A percentile compares a stretch with the other conserved stretches of the same genome.
Evolutionary conservation across 805 yeast species (phyloP).

Genomic region (Geotrichum ghanense): DNA sequence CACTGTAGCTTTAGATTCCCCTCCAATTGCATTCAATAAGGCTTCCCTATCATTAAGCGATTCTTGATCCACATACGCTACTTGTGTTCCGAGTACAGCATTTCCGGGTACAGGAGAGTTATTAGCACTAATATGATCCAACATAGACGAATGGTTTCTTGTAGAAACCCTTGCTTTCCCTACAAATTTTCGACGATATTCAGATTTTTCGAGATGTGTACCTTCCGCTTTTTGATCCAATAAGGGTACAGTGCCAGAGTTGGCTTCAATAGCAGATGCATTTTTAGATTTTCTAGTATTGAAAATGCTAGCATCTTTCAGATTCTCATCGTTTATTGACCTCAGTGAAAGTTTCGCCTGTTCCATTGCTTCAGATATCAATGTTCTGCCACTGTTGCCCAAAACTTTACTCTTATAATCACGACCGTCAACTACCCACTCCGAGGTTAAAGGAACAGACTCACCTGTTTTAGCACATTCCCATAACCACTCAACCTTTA

Average conservation of each 20-base stretch:
- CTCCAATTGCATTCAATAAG: conserved; percentile 16
- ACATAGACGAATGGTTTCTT: neutral
- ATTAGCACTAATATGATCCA: neutral
- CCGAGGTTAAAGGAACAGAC: conserved; percentile 8
- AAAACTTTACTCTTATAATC: conserved; percentile 5
- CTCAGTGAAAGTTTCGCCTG: no score
- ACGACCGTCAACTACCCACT: conserved; percentile 14
- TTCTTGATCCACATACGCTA: conserved; percentile 17
- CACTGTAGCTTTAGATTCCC: conserved; percentile 9
- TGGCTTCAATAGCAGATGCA: neutral
- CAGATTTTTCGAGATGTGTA: neutral
- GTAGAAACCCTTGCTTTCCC: neutral
- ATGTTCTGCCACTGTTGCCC: neutral
- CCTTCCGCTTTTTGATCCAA: neutral
- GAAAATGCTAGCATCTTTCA: conserved; percentile 1
- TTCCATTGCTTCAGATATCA: conserved; percentile 1
- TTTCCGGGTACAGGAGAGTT: neutral
- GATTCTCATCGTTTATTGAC: no score
- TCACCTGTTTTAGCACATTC: conserved; percentile 22
- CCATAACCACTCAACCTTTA: conserved; percentile 29
- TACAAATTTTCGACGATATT: neutral
- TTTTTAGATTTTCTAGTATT: neutral
- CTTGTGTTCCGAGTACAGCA: conserved; percentile 10
- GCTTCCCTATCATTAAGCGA: conserved; percentile 11
- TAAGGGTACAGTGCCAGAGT: neutral